phyloP scores from a whole-genome alignment of 768 basidiomycete genomes.

The Phlebiopsis flavidoalba region DNA sequence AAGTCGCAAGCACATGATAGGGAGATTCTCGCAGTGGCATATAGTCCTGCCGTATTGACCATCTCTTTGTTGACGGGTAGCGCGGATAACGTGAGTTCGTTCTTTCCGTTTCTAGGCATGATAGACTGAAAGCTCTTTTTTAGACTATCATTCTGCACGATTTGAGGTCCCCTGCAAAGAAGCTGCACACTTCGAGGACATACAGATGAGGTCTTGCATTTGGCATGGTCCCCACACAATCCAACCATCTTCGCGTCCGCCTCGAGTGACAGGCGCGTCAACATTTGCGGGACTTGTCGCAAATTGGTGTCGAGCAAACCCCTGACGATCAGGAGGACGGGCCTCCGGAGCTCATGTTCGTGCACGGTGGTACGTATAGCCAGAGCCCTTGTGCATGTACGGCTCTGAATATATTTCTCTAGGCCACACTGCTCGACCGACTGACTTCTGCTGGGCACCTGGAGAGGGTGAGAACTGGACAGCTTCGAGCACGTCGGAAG shows the following conservation, averaged over 20 bases:
- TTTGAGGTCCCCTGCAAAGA: conserved; percentile 64
- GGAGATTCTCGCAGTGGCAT: conserved; percentile 88
- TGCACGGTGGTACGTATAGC: conserved; percentile 75
- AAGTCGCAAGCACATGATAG: conserved; percentile 83
- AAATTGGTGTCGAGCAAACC: conserved; percentile 93
- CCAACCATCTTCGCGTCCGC: conserved; percentile 92
- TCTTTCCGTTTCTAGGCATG: not conserved
- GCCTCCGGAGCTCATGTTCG: conserved; percentile 91
- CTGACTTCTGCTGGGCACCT: conserved; percentile 96
- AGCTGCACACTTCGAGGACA: conserved; percentile 93
- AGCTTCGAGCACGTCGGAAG: conserved; percentile 84
- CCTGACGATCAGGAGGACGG: conserved; percentile 99
- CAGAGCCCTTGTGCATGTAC: not conserved
- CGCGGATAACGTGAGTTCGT: conserved; percentile 73
- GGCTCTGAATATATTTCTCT: not conserved
- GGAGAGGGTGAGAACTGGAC: conserved; percentile 81
- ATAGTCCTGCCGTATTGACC: conserved; percentile 76
- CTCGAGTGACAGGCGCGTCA: conserved; percentile 88
- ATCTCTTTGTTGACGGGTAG: conserved; percentile 81
- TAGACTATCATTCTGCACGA: conserved; percentile 91
- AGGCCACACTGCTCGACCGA: conserved; percentile 87
- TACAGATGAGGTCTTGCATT: conserved; percentile 89
- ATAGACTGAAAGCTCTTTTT: not conserved
- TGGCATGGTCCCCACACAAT: conserved; percentile 94
- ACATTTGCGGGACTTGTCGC: conserved; percentile 91